Evolutionary conservation across 2,329 filamentous ascomycete genomes (phyloP).

Genomic region (Sclerotinia borealis): DNA sequence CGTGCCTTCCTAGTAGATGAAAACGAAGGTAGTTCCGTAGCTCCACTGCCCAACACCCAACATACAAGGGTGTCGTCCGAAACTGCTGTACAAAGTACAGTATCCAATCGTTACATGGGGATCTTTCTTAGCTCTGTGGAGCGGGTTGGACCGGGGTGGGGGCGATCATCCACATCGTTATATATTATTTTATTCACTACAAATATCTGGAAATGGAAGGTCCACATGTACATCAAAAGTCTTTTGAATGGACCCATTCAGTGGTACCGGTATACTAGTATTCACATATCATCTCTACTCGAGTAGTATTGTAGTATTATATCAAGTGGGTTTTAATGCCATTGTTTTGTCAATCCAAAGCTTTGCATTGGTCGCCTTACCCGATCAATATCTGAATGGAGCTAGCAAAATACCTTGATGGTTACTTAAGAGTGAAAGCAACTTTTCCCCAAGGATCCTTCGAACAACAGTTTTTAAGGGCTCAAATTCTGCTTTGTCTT

Average conservation of each 20-base stretch:
- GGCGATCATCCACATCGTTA: background rate
- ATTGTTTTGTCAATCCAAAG: background rate
- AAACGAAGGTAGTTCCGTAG: too few species aligned
- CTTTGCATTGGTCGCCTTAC: background rate
- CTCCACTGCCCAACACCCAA: too few species aligned
- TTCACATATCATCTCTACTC: background rate
- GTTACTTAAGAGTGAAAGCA: background rate
- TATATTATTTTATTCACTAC: background rate
- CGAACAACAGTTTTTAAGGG: background rate
- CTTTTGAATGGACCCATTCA: background rate
- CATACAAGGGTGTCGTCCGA: too few species aligned
- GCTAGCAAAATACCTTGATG: slow-evolving; percentile 3
- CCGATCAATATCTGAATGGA: background rate
- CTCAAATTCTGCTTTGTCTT: background rate
- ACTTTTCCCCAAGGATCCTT: background rate
- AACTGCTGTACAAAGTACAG: too few species aligned
- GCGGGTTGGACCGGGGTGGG: background rate
- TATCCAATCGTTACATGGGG: background rate
- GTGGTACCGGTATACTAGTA: too few species aligned
- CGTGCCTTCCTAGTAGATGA: background rate
- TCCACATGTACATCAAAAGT: background rate
- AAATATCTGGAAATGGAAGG: background rate
- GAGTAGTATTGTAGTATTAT: background rate
- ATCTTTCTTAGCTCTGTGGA: background rate
- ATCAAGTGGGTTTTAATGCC: background rate